Base-by-base conservation (phyloP, 768 basidiomycete species). In the Tubosaeta sp. region DNA sequence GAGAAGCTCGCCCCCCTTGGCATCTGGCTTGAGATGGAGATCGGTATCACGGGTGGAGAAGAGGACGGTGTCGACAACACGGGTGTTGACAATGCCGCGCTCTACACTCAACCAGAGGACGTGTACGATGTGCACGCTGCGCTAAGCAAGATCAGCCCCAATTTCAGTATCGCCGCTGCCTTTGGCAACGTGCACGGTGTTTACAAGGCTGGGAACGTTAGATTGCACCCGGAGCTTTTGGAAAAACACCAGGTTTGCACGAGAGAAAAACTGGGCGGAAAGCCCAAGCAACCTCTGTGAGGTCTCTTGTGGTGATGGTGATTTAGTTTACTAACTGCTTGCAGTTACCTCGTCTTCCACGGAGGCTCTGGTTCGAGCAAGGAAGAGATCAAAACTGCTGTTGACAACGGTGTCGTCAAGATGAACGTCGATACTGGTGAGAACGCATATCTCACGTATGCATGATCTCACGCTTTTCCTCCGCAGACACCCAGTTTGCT, bases 21-120 rank as follows among this genome's bases (percentile, higher is more conserved):
- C 47, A 74, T 91, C 55, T 99, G 92, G 92, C 91, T 99, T 71
- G 97, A 99, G 82, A 99, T 99, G 97, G 97, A 99, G 75, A 99
- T 99, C 70, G 97, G 97, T 66, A 98, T 99, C 74, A 99, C 97
- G 46, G 97, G 97, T 65, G 97, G 97, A 63, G 97, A 99, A 72
- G 97, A 99, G 71, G 97, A 98, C 66, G 95, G 97, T 68, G 97
- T 99, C 45, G 95, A 99, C 76, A 99, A 99, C 81, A 87, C 92
- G 43, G 84, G 78, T 38, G 93, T 93, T 56, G 97, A 99, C 76
- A 99, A 98, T 74, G 76, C 85, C 43, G 81, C 82, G 54, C 78
- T 98, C 65, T 99, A 99, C 81, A 99, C 97, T 26, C 97, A 99
- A 72, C 95, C 97, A 35, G 87, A 92, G 63, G 95, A 99, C 62